These are phyloP conservation scores for Trichoderma hamatum DNA, from an alignment of 2,329 filamentous ascomycete species.

Conservation along the genomic window DNA sequence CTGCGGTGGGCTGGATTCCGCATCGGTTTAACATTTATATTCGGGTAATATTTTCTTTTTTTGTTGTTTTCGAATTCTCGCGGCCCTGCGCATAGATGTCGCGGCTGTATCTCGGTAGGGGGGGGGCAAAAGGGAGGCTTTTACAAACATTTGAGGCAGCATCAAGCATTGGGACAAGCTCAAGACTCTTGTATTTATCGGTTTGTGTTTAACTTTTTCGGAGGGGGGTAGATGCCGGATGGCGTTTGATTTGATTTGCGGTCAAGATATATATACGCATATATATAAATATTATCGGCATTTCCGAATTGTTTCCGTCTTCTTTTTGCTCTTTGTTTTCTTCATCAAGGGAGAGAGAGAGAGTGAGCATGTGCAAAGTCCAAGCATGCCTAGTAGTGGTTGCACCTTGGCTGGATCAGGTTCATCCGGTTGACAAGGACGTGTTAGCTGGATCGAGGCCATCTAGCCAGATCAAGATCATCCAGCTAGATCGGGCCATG, in stretches of 20 bases:
- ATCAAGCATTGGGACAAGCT: constrained; percentile 20
- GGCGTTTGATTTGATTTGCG: constrained; percentile 1
- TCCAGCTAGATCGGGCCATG: background rate
- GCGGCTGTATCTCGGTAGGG: constrained; percentile 8
- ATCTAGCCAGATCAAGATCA: background rate
- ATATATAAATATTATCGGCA: background rate
- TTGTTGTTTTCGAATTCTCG: background rate
- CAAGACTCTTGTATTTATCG: constrained; percentile 25
- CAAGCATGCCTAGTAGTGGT: too few relatives aligned
- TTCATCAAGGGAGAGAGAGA: background rate
- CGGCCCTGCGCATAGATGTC: constrained; percentile 9
- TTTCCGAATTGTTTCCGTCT: background rate
- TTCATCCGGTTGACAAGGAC: background rate
- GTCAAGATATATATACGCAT: background rate
- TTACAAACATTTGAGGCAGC: constrained; percentile 13
- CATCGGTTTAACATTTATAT: constrained; percentile 9
- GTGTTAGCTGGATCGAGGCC: background rate
- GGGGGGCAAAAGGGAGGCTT: background rate
- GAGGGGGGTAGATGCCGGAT: constrained; percentile 17
- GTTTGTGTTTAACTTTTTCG: background rate
- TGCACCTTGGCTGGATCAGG: background rate
- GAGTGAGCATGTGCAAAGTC: background rate
- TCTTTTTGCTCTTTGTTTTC: background rate
- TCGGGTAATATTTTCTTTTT: constrained; percentile 6
- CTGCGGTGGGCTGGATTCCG: constrained; percentile 17